A percentile compares a stretch with the other conserved stretches of the same genome.
These are phyloP conservation scores for Solanum hybrid DNA, from an alignment of 305 asterid genomes.

Conservation along the genomic window DNA sequence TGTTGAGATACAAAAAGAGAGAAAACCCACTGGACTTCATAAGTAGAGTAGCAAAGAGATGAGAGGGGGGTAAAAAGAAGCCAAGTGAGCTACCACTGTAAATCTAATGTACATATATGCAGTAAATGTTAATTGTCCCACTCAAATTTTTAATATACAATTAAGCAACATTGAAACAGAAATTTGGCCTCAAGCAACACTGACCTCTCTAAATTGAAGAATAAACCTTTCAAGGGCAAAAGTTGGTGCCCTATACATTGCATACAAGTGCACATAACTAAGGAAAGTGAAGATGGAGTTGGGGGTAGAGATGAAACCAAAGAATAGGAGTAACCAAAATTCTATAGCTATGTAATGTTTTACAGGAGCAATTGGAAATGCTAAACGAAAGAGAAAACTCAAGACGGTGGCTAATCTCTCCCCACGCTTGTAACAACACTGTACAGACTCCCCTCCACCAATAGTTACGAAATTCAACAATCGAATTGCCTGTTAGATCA, in stretches of 20 bases:
- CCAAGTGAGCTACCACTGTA: not conserved
- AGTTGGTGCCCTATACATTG: slow-evolving; percentile 14
- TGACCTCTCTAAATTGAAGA: slow-evolving; percentile 3
- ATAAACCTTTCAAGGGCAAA: slow-evolving; percentile 13
- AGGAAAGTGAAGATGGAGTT: not conserved
- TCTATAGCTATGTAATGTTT: slow-evolving; percentile 15
- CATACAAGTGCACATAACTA: slow-evolving; percentile 1
- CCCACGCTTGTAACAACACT: slow-evolving; percentile 45
- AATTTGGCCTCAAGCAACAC: slow-evolving; percentile 1
- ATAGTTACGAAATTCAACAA: slow-evolving; percentile 20
- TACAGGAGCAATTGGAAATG: slow-evolving; percentile 7
- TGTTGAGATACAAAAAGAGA: not conserved
- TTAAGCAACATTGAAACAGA: slow-evolving; percentile 7
- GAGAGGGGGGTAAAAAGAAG: not conserved
- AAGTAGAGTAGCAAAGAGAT: not conserved
- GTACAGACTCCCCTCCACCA: slow-evolving; percentile 66
- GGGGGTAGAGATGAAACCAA: not conserved
- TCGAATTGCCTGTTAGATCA: not conserved
- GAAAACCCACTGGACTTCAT: not conserved
- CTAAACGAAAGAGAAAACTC: not conserved
- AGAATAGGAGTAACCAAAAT: not conserved
- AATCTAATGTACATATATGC: not conserved
- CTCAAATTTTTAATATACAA: slow-evolving; percentile 11
- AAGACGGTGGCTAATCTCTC: not conserved
- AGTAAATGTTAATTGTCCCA: not conserved